Evolutionary conservation across 1,284 basidiomycete genomes (phyloP).

Genomic region (Ceratobasidium sp.): DNA sequence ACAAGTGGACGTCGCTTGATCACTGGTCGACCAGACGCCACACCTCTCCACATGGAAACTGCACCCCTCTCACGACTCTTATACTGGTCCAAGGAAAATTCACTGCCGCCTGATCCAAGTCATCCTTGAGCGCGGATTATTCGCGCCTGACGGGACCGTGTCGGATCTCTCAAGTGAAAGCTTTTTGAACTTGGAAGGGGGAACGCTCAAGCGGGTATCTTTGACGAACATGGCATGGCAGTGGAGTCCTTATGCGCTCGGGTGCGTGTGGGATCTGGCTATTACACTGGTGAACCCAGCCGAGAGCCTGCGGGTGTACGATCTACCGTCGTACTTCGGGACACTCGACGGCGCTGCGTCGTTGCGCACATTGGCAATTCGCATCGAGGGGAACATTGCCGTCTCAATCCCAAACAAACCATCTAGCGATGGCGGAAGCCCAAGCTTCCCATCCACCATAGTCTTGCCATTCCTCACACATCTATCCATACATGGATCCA

Average conservation of each 20-base stretch:
- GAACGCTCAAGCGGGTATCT: slow-evolving; percentile 4
- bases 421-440: slow-evolving; percentile 1
- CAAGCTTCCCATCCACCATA: slow-evolving; percentile 9
- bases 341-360: slow-evolving; percentile 33
- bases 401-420: not conserved
- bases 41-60: no score
- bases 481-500: slow-evolving; percentile 5
- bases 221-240: slow-evolving; percentile 42
- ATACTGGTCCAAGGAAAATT: no score
- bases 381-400: not conserved
- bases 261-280: slow-evolving; percentile 20
- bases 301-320: slow-evolving; percentile 8
- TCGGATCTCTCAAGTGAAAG: slow-evolving; percentile 16
- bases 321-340: slow-evolving; percentile 35
- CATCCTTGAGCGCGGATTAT: no score
- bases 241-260: slow-evolving; percentile 37
- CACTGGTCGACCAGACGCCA: no score
- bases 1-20: no score
- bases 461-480: slow-evolving; percentile 33
- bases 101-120: no score
- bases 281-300: slow-evolving; percentile 4
- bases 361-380: slow-evolving; percentile 10
- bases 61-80: no score
- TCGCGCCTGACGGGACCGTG: not conserved
- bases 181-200: slow-evolving; percentile 11